Conservation (phyloP, 768 basidiomycete genomes). For the Suillus variegatus region DNA sequence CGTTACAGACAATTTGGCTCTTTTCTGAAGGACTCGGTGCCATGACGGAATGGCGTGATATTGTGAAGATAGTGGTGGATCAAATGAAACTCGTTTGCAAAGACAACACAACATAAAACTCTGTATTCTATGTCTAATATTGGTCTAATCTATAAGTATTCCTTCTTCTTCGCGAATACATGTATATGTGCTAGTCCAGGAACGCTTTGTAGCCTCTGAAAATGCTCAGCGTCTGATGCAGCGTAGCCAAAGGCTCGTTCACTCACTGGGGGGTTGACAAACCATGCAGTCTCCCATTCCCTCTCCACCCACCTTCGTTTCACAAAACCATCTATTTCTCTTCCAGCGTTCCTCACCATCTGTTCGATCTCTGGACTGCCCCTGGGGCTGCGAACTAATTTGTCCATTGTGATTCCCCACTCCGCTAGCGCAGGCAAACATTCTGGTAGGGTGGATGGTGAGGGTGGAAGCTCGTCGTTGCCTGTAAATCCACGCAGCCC, state of each 20-base stretch:
- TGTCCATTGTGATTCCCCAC: conserved; percentile 69
- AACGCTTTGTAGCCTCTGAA: conserved; percentile 79
- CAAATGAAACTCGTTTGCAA: conserved; percentile 36
- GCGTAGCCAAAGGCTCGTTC: background rate
- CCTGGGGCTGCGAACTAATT: conserved; percentile 51
- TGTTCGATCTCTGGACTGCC: conserved; percentile 55
- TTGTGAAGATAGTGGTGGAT: conserved; percentile 72
- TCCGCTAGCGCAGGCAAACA: conserved; percentile 66
- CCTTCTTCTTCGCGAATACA: conserved; percentile 72
- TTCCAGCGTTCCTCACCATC: conserved; percentile 51
- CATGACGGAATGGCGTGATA: conserved; percentile 95
- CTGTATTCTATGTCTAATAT: background rate
- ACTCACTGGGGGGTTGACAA: conserved; percentile 84
- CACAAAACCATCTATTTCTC: conserved; percentile 65
- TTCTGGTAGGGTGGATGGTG: conserved; percentile 56
- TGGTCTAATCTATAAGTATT: background rate
- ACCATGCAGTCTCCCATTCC: conserved; percentile 92
- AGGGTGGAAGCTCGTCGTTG: conserved; percentile 50
- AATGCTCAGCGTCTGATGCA: conserved; percentile 3
- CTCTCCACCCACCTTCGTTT: conserved; percentile 63
- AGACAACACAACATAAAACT: background rate
- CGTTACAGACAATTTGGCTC: background rate
- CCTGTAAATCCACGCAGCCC: conserved; percentile 87
- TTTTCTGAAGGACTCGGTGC: background rate
- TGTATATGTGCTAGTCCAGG: conserved; percentile 84